phyloP scores from a whole-genome alignment of 1,284 basidiomycete species.

The Erythrobasidium hasegawianum region DNA sequence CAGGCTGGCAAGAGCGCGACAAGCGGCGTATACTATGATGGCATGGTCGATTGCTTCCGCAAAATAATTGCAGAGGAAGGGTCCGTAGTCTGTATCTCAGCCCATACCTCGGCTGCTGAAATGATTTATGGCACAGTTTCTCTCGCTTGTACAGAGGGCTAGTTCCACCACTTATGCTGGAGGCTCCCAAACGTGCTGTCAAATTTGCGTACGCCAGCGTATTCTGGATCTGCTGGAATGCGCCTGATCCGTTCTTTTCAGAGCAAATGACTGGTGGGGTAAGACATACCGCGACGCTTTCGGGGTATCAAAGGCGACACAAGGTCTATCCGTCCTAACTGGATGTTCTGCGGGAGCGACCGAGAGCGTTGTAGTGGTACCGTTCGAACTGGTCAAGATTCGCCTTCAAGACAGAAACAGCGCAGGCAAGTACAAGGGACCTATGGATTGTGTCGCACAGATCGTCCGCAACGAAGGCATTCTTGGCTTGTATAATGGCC shows the following conservation, averaged over 20 bases:
- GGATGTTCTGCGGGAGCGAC: constrained; percentile 93
- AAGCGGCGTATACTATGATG: constrained; percentile 49
- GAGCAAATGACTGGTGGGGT: constrained; percentile 62
- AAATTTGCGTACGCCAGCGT: constrained; percentile 65
- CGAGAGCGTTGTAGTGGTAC: constrained; percentile 71
- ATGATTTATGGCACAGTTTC: constrained; percentile 55
- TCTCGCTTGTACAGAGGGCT: constrained; percentile 89
- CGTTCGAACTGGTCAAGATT: constrained; percentile 97
- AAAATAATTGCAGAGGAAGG: constrained; percentile 78
- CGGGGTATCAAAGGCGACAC: constrained; percentile 80
- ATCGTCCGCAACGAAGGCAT: constrained; percentile 72
- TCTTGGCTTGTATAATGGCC: constrained; percentile 81
- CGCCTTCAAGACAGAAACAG: constrained; percentile 85
- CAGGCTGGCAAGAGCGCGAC: constrained; percentile 68
- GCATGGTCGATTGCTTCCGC: constrained; percentile 76
- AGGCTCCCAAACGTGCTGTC: constrained; percentile 96
- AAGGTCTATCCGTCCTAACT: constrained; percentile 77
- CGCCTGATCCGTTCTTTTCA: not conserved
- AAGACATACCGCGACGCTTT: constrained; percentile 61
- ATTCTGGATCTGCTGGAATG: not conserved
- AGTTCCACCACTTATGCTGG: constrained; percentile 85
- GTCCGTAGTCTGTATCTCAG: constrained; percentile 54
- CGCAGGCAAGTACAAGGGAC: constrained; percentile 68
- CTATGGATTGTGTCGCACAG: constrained; percentile 81
- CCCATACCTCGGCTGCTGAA: not conserved